Evolutionary conservation across 306 rosid genomes (phyloP).

Genomic region (Ammopiptanthus mongolicus): DNA sequence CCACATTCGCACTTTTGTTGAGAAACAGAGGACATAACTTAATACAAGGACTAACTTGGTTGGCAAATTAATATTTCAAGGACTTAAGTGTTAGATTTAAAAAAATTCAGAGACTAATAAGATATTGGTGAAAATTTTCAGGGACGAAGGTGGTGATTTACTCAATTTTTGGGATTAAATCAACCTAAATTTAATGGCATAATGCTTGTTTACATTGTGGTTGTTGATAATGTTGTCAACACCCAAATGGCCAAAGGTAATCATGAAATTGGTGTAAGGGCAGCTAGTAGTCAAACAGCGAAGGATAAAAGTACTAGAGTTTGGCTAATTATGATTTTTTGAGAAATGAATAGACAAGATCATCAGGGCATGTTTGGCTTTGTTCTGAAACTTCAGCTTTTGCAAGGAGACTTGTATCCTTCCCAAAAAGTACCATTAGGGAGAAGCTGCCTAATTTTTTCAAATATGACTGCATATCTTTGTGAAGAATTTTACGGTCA

Average conservation of each 20-base stretch:
- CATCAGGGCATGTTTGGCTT: neutral
- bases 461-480: neutral
- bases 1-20: too few species aligned
- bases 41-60: too few species aligned
- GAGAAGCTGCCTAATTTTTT: neutral
- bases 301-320: neutral
- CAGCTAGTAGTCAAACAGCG: neutral
- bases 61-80: too few species aligned
- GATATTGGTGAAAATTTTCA: neutral
- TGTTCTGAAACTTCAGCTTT: too few species aligned
- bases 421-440: too few species aligned
- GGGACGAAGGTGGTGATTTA: too few species aligned
- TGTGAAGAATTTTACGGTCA: neutral
- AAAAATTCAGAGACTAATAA: too few species aligned
- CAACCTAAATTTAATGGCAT: neutral
- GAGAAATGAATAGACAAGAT: neutral
- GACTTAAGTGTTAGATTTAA: too few species aligned
- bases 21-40: too few species aligned
- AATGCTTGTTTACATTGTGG: neutral
- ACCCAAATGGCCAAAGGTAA: neutral
- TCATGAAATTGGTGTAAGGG: neutral
- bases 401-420: neutral
- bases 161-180: too few species aligned
- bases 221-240: neutral
- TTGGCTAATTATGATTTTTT: neutral